These are phyloP conservation scores for Xylaria sp. DNA, from an alignment of 2,329 filamentous ascomycete genomes.

Conservation along the genomic window DNA sequence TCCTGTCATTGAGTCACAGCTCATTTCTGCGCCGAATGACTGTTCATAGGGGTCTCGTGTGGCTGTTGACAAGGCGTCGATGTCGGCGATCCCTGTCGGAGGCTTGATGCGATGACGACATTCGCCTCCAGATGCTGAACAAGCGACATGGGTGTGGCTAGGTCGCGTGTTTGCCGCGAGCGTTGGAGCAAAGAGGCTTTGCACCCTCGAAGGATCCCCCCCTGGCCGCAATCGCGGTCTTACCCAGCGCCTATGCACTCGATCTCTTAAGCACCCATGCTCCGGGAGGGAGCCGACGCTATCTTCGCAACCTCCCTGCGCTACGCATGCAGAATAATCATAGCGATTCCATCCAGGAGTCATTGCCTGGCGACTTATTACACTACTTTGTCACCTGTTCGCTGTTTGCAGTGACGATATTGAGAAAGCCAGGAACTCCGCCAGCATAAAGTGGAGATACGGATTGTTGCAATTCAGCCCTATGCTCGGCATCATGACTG, in stretches of 20 bases:
- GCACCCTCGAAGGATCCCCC: slow-evolving; percentile 13
- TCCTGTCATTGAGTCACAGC: slow-evolving; percentile 1
- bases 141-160: background rate
- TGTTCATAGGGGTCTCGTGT: background rate
- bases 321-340: background rate
- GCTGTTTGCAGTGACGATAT: slow-evolving; percentile 1
- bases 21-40: background rate
- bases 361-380: background rate
- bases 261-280: background rate
- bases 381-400: background rate
- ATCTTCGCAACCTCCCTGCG: background rate
- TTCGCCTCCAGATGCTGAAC: background rate
- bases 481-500: slow-evolving; percentile 12
- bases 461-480: slow-evolving; percentile 14
- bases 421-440: background rate
- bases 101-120: background rate
- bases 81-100: background rate
- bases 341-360: background rate
- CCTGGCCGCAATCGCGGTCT: background rate
- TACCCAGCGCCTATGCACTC: background rate
- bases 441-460: slow-evolving; percentile 6
- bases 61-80: background rate
- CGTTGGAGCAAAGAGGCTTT: slow-evolving; percentile 14
- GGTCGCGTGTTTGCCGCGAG: slow-evolving; percentile 4
- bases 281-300: slow-evolving; percentile 17